Base-by-base conservation (phyloP, 257 asterid genomes). In the Datura wrightii region DNA sequence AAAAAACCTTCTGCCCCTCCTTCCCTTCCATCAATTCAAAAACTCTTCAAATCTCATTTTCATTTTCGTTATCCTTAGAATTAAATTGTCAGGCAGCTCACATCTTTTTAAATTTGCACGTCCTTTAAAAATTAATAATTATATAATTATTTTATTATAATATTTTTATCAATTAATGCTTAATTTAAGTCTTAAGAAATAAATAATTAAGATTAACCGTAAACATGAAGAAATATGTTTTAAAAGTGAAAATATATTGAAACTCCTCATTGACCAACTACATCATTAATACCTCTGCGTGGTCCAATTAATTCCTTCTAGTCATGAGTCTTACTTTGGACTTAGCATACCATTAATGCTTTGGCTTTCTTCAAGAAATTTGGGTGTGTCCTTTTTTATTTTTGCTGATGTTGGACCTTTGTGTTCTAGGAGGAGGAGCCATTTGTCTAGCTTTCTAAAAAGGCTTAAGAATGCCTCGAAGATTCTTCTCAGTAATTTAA, bases 341-440 rank as follows among this genome's bases (percentile, higher is more conserved):
- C 31, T 16, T 39, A 37, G 53, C 78, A 69, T 15, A 69, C 53
- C 31, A 70, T 70, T 70, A 70, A 70, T 70, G 10, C 79, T 41
- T 41, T 41, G 54, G 36, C 54, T 16, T 69, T 70, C 79, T 70
- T 70, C 54, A 18, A 69, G 79, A 69, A 69, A 39, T 41, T 3
- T 48, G 53, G 31, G 31, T 24, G 31, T 24, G 31, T 24, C 31
- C 31, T 54, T 4, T 15, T 8, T 18, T 41, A 7, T 6, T 36
- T 14, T 60, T 24, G 14, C 5, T 24, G 53, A 18, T 70, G 37
- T 76, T 76, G 15, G 62, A 31, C 82, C 46, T 76, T 50, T 76
- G 82, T 76, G 44, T 50, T 76, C 24, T 50, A 76, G 82, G 82
- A 76, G 44, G 6, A 42, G 79, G 79, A 71, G 39, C 37, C 79